A percentile compares a stretch with the other conserved stretches of the same genome.
These are phyloP conservation scores for Ophiocordyceps polyrhachis-furcata DNA, from an alignment of 2,329 filamentous ascomycete species.

Conservation along the genomic window DNA sequence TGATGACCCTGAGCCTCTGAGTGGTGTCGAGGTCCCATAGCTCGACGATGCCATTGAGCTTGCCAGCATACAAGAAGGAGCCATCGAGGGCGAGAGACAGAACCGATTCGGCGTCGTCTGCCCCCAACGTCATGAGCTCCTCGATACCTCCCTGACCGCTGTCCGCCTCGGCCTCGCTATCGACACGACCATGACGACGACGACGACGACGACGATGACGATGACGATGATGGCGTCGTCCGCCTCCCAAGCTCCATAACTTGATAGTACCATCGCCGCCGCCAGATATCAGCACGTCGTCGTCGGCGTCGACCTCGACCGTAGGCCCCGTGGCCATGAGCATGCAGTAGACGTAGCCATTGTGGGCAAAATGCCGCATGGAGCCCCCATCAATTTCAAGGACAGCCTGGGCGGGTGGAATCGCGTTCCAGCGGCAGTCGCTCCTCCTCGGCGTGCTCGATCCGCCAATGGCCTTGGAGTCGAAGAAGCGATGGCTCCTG, in stretches of 20 bases:
- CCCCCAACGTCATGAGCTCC: conserved; percentile 47
- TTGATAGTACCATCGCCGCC: conserved; percentile 90
- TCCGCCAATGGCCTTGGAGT: conserved; percentile 73
- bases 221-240: no score
- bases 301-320: conserved; percentile 47
- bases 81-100: conserved; percentile 74
- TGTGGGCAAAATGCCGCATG: conserved; percentile 79
- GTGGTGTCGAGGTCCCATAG: conserved; percentile 94
- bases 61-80: conserved; percentile 81
- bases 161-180: background rate
- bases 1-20: conserved; percentile 75
- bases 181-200: conserved; percentile 8
- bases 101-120: conserved; percentile 43
- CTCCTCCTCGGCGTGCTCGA: conserved; percentile 56
- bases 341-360: conserved; percentile 95
- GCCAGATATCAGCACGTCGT: conserved; percentile 75
- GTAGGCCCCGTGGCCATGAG: conserved; percentile 55
- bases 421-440: conserved; percentile 35
- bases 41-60: conserved; percentile 73
- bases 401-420: conserved; percentile 34
- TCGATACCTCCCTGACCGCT: conserved; percentile 31
- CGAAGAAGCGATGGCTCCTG: conserved; percentile 77
- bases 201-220: no score
- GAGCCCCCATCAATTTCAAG: conserved; percentile 69
- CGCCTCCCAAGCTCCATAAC: conserved; percentile 52